Base-by-base conservation (phyloP, 2,329 filamentous ascomycete species). In the Bipolaris bicolor region DNA sequence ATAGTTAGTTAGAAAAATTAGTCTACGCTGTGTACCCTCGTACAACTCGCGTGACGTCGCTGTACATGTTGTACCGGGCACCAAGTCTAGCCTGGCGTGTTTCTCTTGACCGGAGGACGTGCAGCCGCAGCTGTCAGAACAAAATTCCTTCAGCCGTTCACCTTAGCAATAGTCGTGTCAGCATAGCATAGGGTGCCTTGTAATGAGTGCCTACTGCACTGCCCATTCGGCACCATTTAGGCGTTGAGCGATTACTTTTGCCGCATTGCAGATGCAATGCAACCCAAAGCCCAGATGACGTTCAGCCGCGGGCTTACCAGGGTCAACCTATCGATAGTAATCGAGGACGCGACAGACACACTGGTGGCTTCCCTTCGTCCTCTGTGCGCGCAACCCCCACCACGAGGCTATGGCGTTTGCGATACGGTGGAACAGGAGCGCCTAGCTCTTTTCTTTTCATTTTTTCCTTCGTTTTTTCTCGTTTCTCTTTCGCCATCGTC, bases 251-350 rank as follows among this genome's bases (percentile, higher is more conserved):
- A 45, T 45, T 39, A 15, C 37, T 52, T 56, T 15, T 49, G 55
- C 52, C 43, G 60, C 41, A 22, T 48, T 52, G 46, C 16, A 55
- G 41, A 34, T 48, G 45, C 22, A 33, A 52, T 57, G 41, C 24
- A 10, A 44, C 41, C 46, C 34, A 49, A 39, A 40, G 29, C 40
- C 18, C 16, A 18, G 37, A 56, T 63, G 52, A 58, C 58, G 50
- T 41, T 58, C 55, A 60, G 51, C 33, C 54, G 31, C 46, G 37
- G 31, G 57, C 57, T 46, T 50, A 39, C 49, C 47, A 49, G 26
- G 34, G 44, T 39, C 15, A 43, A 57, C 43, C 60, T 63, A 63
- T 65, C 61, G 62, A 61, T 62, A 63, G 58, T 61, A 63, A 60
- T 61, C 53, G 46, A 39, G 52, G 46, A 52, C 52, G 49, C 58